Evolutionary conservation across 2,329 filamentous ascomycete species (phyloP), one percentile per base, ranked within the genome.

Genomic region (Penicillium sumatraense): DNA sequence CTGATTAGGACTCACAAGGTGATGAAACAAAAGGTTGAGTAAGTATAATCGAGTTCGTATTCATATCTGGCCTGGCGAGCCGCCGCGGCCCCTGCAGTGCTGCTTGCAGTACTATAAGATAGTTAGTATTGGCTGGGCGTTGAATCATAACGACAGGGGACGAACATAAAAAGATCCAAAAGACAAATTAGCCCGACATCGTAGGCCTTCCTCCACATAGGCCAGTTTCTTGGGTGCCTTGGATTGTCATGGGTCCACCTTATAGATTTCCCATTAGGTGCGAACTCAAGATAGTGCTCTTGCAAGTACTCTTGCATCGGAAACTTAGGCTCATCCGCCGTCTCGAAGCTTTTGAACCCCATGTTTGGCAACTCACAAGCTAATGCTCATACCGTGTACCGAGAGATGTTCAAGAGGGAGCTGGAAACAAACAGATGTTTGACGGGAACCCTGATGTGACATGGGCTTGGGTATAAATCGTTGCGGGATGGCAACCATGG

Each of bases 1-100:
- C 40, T 7, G 10, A 1, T 16, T 13, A 14, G 23, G 8, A 29
- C 51, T 31, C 29, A 68, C 66, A 67, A 13, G 10, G 66, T 65
- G 21, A 72, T 68, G 26, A 73, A 73, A 16, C 67, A 58, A 49
- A 73, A 72, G 16, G 67, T 70, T 3, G 68, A 63, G 14, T 68
- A 51, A 3, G 67, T 69, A 33, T 58, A 53, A 7, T 52, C 50
- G 2, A 72, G 50, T 18, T 57, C 50, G 29, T 67, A 72, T 49
- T 73, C 69, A 45, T 58, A 9, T 24, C 57, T 54, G 1, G 70
- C 68, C 52, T 63, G 47, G 23, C 61, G 53, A 8, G 71, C 70
- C 29, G 67, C 68, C 10, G 64, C 69, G 11, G 70, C 70, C 68
- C 71, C 71, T 27, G 70, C 68, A 6, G 71, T 72, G 53, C 71